Evolutionary conservation across 345 rosid species (phyloP).

Genomic region (Syzygium grande): DNA sequence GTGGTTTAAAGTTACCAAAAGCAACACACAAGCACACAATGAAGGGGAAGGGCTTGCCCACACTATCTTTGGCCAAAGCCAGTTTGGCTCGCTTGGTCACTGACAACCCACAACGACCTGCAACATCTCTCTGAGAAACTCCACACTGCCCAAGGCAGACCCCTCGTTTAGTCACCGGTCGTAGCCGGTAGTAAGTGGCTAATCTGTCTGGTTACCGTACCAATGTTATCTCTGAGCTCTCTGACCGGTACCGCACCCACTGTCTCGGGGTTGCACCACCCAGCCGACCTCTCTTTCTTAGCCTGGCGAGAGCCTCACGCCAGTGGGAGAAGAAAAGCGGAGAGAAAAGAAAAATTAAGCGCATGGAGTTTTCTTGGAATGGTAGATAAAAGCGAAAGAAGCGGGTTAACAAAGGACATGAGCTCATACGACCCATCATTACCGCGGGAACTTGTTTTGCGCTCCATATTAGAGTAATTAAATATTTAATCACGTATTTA

Average conservation of each 20-base stretch:
- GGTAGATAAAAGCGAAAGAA: not conserved
- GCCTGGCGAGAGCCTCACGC: not conserved
- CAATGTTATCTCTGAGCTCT: not conserved
- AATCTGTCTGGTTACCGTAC: constrained; percentile 22
- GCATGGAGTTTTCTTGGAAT: not conserved
- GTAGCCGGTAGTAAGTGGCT: constrained; percentile 24
- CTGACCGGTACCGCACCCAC: not conserved
- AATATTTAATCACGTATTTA: too few relatives aligned
- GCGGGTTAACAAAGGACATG: not conserved
- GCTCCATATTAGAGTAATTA: not conserved
- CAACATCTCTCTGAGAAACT: constrained; percentile 1
- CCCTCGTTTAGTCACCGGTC: constrained; percentile 15
- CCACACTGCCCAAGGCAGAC: constrained; percentile 1
- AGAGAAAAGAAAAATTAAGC: not conserved
- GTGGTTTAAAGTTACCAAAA: constrained; percentile 9
- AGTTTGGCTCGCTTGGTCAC: not conserved
- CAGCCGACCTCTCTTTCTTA: not conserved
- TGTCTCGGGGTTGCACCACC: not conserved
- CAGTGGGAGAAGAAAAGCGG: not conserved
- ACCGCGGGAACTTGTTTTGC: not conserved
- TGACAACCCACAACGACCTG: not conserved
- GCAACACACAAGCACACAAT: not conserved
- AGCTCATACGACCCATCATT: not conserved
- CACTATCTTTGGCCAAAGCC: not conserved
- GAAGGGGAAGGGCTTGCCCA: not conserved